phyloP scores from a whole-genome alignment of 257 asterid genomes.

The Jaltomata sinuosa region DNA sequence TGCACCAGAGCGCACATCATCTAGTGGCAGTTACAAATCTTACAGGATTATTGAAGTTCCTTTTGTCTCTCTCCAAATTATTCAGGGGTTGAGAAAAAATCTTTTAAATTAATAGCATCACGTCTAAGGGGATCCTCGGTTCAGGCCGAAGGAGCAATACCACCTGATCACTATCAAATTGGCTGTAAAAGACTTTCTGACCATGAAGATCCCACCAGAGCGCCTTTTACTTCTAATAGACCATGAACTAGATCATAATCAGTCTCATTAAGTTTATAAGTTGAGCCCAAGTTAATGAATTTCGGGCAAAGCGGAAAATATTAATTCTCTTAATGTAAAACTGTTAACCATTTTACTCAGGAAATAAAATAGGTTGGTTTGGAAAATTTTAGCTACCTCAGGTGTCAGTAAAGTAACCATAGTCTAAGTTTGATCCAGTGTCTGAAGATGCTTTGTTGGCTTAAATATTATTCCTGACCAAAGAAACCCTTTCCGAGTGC shows the following conservation, averaged over 20 bases:
- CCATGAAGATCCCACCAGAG: neutral
- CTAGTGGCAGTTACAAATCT: neutral
- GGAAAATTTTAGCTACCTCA: neutral
- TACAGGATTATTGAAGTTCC: neutral
- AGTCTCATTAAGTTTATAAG: neutral
- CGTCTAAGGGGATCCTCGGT: neutral
- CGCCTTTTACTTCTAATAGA: neutral
- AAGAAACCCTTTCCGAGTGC: neutral
- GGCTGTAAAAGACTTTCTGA: neutral
- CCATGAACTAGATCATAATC: neutral
- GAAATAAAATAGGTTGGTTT: neutral
- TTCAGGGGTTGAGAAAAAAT: neutral
- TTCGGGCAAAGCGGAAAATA: neutral
- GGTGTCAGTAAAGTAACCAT: neutral
- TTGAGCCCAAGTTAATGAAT: neutral
- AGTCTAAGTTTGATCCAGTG: neutral
- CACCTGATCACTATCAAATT: neutral
- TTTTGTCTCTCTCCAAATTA: neutral
- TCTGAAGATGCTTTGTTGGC: neutral
- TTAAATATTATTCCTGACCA: neutral
- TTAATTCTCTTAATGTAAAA: neutral
- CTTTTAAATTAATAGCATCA: neutral
- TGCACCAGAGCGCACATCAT: neutral
- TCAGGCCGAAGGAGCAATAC: neutral
- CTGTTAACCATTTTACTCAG: neutral